These are phyloP conservation scores for Cordyceps farinosa DNA, from an alignment of 2,329 filamentous ascomycete genomes.

Conservation along the genomic window DNA sequence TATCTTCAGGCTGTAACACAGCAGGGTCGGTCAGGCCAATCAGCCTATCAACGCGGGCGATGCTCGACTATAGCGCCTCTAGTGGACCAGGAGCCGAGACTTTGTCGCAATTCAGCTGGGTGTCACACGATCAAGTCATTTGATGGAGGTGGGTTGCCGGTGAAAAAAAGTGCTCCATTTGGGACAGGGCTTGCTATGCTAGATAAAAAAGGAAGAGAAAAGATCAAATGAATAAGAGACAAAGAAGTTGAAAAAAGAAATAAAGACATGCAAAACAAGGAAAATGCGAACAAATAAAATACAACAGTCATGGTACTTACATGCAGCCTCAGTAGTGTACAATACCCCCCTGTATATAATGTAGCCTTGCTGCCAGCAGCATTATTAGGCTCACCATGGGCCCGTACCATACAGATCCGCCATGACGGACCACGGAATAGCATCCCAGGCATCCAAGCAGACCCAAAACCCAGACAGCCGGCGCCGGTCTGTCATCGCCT, in stretches of 20 bases:
- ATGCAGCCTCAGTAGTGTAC: neutral
- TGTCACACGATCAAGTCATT: neutral
- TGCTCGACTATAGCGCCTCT: too few relatives aligned
- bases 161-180: neutral
- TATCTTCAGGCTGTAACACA: neutral
- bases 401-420: slow-evolving; percentile 2
- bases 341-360: neutral
- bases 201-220: neutral
- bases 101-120: slow-evolving; percentile 1
- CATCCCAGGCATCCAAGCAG: slow-evolving; percentile 10
- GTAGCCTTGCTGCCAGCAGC: neutral
- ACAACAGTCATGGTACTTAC: neutral
- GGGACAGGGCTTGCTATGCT: neutral
- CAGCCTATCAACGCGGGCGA: neutral
- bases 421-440: slow-evolving; percentile 15
- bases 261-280: neutral
- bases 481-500: neutral
- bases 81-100: neutral
- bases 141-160: neutral
- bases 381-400: neutral
- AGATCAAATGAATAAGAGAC: neutral
- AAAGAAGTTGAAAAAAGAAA: neutral
- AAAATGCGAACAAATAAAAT: neutral
- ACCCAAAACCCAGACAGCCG: slow-evolving; percentile 9
- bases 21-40: too few relatives aligned